A percentile compares a stretch with the other conserved stretches of the same genome.
These are phyloP conservation scores for Stagonosporopsis chrysanthemi DNA, from an alignment of 2,329 filamentous ascomycete genomes.

Conservation along the genomic window DNA sequence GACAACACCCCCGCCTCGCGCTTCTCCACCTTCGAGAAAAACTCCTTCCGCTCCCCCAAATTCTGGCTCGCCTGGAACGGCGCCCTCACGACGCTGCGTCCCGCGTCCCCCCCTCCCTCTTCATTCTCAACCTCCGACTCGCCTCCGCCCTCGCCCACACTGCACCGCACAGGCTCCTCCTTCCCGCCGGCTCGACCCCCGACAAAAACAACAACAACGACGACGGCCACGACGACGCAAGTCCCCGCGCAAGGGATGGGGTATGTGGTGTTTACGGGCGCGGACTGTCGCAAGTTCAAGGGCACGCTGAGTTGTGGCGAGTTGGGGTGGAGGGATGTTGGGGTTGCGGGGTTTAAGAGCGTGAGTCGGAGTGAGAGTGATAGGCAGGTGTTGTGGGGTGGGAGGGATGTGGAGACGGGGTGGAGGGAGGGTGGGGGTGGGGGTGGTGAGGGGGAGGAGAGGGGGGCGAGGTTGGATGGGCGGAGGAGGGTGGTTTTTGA, in stretches of 20 bases:
- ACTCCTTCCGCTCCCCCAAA: slow-evolving; percentile 37
- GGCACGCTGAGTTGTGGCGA: slow-evolving; percentile 30
- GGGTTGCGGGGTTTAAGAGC: slow-evolving; percentile 30
- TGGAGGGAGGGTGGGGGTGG: slow-evolving; percentile 2
- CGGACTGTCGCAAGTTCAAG: slow-evolving; percentile 36
- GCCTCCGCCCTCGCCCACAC: slow-evolving; percentile 1
- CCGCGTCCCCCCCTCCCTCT: background rate
- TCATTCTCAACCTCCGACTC: background rate
- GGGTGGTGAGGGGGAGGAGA: background rate
- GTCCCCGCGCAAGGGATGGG: slow-evolving; percentile 19
- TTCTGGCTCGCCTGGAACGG: slow-evolving; percentile 40
- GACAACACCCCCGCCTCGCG: slow-evolving; percentile 13
- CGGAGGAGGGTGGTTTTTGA: slow-evolving; percentile 13
- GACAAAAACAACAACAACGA: too few relatives aligned
- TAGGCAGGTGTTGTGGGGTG: slow-evolving; percentile 22
- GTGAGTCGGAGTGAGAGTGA: slow-evolving; percentile 27
- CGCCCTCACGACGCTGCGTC: background rate
- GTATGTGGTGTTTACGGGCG: slow-evolving; percentile 32
- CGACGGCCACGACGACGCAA: background rate
- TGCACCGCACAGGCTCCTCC: slow-evolving; percentile 1
- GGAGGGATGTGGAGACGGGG: slow-evolving; percentile 14
- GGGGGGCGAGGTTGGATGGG: slow-evolving; percentile 8
- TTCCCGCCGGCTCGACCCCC: background rate
- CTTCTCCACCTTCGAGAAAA: slow-evolving; percentile 36
- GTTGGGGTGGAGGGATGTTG: slow-evolving; percentile 32